These are phyloP conservation scores for Ustilago crameri DNA, from an alignment of 1,284 basidiomycete species.

Conservation along the genomic window DNA sequence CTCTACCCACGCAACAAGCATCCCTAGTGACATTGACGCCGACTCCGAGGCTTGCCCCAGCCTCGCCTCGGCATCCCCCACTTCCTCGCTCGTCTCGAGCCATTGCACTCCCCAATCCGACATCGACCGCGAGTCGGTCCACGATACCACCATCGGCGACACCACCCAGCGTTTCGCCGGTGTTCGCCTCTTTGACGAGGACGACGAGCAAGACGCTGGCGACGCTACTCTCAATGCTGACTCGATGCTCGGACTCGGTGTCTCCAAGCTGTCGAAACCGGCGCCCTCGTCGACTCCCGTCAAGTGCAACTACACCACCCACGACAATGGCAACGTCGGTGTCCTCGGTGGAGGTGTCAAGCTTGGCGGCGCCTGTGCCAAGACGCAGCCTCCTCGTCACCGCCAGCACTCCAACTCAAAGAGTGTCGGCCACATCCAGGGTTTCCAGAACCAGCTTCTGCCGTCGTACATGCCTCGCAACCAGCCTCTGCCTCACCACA, in stretches of 20 bases:
- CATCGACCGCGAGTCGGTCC: conserved; percentile 13
- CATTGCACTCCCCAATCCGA: conserved; percentile 22
- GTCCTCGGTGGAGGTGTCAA: conserved; percentile 60
- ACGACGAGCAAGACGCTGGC: conserved; percentile 25
- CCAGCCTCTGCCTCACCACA: conserved; percentile 1
- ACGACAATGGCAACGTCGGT: conserved; percentile 62
- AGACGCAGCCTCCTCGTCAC: conserved; percentile 10
- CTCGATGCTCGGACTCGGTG: conserved; percentile 25
- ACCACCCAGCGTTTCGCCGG: conserved; percentile 36
- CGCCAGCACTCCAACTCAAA: conserved; percentile 40
- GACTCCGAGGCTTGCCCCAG: conserved; percentile 39
- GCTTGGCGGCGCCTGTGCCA: conserved; percentile 18
- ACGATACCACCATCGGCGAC: conserved; percentile 36
- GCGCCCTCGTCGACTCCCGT: conserved; percentile 14
- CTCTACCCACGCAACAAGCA: conserved; percentile 43
- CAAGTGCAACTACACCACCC: conserved; percentile 55
- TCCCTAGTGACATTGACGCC: conserved; percentile 8
- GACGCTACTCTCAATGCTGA: conserved; percentile 37
- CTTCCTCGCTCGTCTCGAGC: conserved; percentile 16
- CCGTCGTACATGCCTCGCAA: conserved; percentile 17
- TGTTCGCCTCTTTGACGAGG: conserved; percentile 34
- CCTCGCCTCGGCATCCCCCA: conserved; percentile 32
- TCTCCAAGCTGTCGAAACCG: conserved; percentile 20
- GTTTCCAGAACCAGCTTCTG: conserved; percentile 23
- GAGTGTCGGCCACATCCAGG: conserved; percentile 38